Evolutionary conservation across 768 basidiomycete species (phyloP).

Genomic region (Naganishia friedmannii): DNA sequence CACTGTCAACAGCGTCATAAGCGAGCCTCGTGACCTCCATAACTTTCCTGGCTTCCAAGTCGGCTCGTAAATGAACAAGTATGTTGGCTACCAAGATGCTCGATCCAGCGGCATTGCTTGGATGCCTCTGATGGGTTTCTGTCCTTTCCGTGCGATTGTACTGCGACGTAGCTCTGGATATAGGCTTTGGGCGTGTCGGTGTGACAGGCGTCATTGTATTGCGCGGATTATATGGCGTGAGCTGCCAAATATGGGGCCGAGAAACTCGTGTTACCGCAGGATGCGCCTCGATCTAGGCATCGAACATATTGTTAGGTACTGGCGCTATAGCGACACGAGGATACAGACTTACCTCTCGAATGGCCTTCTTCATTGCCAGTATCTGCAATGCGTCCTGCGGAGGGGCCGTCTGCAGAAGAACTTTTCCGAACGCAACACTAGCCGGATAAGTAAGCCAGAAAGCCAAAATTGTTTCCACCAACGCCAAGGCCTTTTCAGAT

Average conservation of each 20-base stretch:
- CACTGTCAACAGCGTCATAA: slow-evolving; percentile 8
- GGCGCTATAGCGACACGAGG: slow-evolving; percentile 30
- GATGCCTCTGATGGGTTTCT: slow-evolving; percentile 32
- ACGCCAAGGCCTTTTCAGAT: slow-evolving; percentile 82
- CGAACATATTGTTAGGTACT: background rate
- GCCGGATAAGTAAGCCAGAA: slow-evolving; percentile 81
- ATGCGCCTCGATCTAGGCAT: slow-evolving; percentile 70
- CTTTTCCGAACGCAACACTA: slow-evolving; percentile 74
- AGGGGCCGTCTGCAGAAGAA: slow-evolving; percentile 86
- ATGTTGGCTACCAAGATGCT: slow-evolving; percentile 66
- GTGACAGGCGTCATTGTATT: slow-evolving; percentile 28
- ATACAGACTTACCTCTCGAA: slow-evolving; percentile 67
- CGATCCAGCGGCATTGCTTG: slow-evolving; percentile 33
- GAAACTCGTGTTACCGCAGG: slow-evolving; percentile 77
- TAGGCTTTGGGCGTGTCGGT: slow-evolving; percentile 20
- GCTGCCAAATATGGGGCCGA: slow-evolving; percentile 84
- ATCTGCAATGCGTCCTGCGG: slow-evolving; percentile 59
- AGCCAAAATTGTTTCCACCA: slow-evolving; percentile 70
- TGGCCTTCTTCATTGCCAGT: slow-evolving; percentile 73
- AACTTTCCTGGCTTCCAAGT: slow-evolving; percentile 68
- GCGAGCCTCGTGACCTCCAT: slow-evolving; percentile 61
- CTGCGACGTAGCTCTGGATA: slow-evolving; percentile 22
- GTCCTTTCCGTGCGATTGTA: slow-evolving; percentile 26
- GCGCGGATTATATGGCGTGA: slow-evolving; percentile 57
- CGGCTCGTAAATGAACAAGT: slow-evolving; percentile 69